Conservation (phyloP, 139 green algal genomes). For the Coelastrella sp. region DNA sequence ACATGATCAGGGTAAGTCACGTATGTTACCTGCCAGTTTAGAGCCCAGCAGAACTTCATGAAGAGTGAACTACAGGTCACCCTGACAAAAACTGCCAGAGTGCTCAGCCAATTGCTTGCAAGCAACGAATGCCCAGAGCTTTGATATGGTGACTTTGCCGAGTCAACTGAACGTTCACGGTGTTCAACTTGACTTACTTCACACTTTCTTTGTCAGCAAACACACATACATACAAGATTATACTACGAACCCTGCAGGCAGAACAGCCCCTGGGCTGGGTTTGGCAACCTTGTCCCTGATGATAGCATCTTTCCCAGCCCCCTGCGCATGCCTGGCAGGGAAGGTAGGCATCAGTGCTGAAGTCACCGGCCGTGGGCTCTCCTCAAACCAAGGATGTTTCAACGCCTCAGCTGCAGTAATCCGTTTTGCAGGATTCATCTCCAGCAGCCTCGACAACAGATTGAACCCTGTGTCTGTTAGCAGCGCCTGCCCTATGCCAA, state of each 20-base stretch:
- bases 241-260: constrained; percentile 2
- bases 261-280: constrained; percentile 33
- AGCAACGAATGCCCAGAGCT: too few species aligned
- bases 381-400: constrained; percentile 29
- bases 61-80: too few species aligned
- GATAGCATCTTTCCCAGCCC: neutral
- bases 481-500: constrained; percentile 23
- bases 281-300: constrained; percentile 33
- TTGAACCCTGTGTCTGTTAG: constrained; percentile 49
- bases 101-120: too few species aligned
- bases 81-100: too few species aligned
- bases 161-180: too few species aligned
- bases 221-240: neutral
- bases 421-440: constrained; percentile 43
- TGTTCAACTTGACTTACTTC: too few species aligned
- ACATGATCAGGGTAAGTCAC: too few species aligned
- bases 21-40: too few species aligned
- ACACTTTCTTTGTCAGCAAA: too few species aligned
- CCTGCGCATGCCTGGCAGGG: constrained; percentile 9
- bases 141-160: too few species aligned
- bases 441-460: constrained; percentile 46
- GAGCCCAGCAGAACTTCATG: too few species aligned
- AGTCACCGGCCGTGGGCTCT: constrained; percentile 18
- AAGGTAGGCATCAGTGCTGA: constrained; percentile 34
- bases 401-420: constrained; percentile 50